phyloP scores from a whole-genome alignment of 345 rosid genomes.

The Streptanthus diversifolius region DNA sequence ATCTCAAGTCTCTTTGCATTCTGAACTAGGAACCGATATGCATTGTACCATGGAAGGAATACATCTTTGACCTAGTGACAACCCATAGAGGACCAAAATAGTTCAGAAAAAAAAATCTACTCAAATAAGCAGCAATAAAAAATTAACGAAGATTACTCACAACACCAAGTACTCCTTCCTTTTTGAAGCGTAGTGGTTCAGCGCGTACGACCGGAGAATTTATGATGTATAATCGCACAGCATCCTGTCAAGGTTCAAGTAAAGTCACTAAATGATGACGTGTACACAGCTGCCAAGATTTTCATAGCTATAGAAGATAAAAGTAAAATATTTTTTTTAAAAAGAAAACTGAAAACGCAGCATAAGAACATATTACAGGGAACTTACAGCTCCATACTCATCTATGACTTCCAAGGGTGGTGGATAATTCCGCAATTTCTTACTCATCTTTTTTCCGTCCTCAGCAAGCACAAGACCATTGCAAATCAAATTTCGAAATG shows the following conservation, averaged over 20 bases:
- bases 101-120: slow-evolving; percentile 19
- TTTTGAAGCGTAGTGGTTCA: slow-evolving; percentile 88
- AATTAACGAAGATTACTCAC: slow-evolving; percentile 52
- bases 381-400: slow-evolving; percentile 95
- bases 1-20: slow-evolving; percentile 94
- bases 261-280: slow-evolving; percentile 8
- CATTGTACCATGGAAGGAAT: slow-evolving; percentile 99
- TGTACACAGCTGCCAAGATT: background rate
- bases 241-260: slow-evolving; percentile 55
- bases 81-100: slow-evolving; percentile 10
- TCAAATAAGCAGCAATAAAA: slow-evolving; percentile 4
- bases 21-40: slow-evolving; percentile 95
- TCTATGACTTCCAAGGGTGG: slow-evolving; percentile 82
- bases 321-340: background rate
- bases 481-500: slow-evolving; percentile 91
- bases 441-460: slow-evolving; percentile 99
- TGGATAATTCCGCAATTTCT: slow-evolving; percentile 85
- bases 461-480: slow-evolving; percentile 97
- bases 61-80: slow-evolving; percentile 87
- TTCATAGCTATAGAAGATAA: slow-evolving; percentile 1
- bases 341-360: background rate
- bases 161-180: slow-evolving; percentile 87
- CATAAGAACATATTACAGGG: background rate
- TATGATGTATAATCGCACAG: slow-evolving; percentile 83
- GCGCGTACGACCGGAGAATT: slow-evolving; percentile 99